Base-by-base conservation (phyloP, 495 filamentous ascomycete genomes). In the Thermothielavioides terrestris region DNA sequence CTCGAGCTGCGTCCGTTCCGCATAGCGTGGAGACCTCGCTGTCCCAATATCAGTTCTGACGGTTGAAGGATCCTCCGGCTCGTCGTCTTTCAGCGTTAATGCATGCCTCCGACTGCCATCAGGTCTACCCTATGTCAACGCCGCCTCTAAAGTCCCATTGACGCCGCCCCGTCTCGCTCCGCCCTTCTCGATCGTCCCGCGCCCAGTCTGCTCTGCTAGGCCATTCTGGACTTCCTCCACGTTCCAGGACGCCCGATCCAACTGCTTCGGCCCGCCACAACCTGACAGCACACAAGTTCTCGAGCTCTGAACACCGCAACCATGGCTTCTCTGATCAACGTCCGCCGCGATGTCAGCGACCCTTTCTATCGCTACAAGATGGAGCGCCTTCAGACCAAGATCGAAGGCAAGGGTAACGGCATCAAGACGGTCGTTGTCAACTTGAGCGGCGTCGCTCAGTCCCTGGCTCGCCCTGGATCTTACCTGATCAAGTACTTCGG, bases 311-410 rank as follows among this genome's bases (percentile, higher is more conserved):
- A 65, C 47, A 74, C 66, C 67, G 71, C 66, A 64, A 71, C 46
- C 41, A 76, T 76, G 71, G 86, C 83, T 63, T 31, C 46, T 71
- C 68, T 74, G 66, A 77, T 98, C 79, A 98, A 98, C 73, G 90
- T 98, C 78, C 91, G 90, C 68, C 88, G 92, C 71, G 94, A 97
- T 87, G 83, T 95, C 74, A 83, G 82, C 74, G 92, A 98, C 75
- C 86, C 87, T 69, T 98, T 96, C 85, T 98, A 98, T 73, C 92
- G 92, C 71, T 98, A 98, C 82, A 98, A 98, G 80, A 98, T 98
- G 92, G 92, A 98, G 74, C 82, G 79, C 55, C 77, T 98, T 65
- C 87, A 90, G 78, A 95, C 92, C 70, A 98, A 98, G 80, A 92
- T 98, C 63, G 92, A 98, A 73, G 92, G 92, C 70, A 98, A 98